Conservation (phyloP, 192 early-diverging fungal genomes). For the Umbelopsis isabellina region DNA sequence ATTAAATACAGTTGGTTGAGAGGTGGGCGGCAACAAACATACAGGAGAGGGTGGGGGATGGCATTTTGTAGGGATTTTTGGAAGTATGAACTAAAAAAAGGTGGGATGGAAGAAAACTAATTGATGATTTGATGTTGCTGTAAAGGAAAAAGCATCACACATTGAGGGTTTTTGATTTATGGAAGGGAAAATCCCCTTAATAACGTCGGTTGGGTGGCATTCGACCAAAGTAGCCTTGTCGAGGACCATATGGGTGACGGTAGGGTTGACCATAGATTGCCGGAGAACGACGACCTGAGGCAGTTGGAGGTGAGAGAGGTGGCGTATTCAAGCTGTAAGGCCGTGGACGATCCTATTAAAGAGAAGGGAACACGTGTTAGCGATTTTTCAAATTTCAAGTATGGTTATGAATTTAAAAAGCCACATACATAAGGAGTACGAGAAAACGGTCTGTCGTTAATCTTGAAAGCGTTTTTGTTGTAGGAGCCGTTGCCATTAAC, state of each 20-base stretch:
- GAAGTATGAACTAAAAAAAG: neutral
- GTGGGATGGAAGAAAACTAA: no score
- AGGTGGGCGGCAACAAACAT: slow-evolving; percentile 21
- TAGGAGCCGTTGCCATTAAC: neutral
- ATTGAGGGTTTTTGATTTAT: neutral
- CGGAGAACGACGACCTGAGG: neutral
- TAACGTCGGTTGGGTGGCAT: slow-evolving; percentile 11
- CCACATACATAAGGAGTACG: slow-evolving; percentile 16
- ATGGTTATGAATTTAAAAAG: no score
- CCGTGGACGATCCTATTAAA: slow-evolving; percentile 5
- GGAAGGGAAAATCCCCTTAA: neutral
- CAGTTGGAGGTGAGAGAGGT: slow-evolving; percentile 14
- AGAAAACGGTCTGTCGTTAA: slow-evolving; percentile 11
- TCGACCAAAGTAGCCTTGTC: slow-evolving; percentile 9
- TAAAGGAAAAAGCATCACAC: no score
- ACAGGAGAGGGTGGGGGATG: neutral
- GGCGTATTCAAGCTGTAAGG: slow-evolving; percentile 18
- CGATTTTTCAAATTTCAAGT: no score
- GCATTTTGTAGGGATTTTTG: neutral
- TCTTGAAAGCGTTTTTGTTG: slow-evolving; percentile 15
- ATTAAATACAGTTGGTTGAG: slow-evolving; percentile 13
- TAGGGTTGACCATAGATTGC: slow-evolving; percentile 2
- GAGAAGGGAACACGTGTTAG: slow-evolving; percentile 6
- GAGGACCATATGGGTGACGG: neutral
- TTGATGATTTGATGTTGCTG: no score